Base-by-base conservation (phyloP, 1,284 basidiomycete species). In the Agaricales sp. region DNA sequence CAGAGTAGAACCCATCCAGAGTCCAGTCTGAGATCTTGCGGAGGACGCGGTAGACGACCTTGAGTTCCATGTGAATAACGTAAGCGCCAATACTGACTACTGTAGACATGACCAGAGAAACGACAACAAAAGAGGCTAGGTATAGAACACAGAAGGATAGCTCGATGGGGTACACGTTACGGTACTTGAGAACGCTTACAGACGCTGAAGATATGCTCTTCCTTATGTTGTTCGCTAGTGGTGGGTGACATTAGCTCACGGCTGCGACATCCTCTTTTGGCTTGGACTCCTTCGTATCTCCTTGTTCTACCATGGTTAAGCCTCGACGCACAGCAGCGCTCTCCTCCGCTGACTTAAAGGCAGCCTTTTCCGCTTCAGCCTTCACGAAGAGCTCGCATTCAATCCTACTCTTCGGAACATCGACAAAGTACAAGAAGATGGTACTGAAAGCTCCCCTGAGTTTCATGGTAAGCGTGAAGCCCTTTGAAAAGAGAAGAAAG, bases 1-100 rank as follows among this genome's bases (percentile, higher is more conserved):
- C 77, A 11, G 78, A 75, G 64, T 87, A 90, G 69, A 86, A 87
- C 24, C 73, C 74, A 47, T 66, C 66, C 25, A 85, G 63, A 0
- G 79, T 73, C 70, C 77, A 83, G 52, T 78, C 74, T 0, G 87
- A 85, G 16, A 87, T 67, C 46, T 74, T 68, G 38, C 82, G 77
- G 30, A 91, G 68, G 23, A 77, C 64, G 41, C 75, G 71, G 62
- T 90, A 80, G 0, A 75, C 73, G 3, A 80, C 59, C 57, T 74
- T 73, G 23, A 70, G 60, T 53, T 77, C 67, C 73, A 75, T 75
- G 47, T 11, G 30, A n/a, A n/a, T n/a, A n/a, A n/a, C n/a, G 30
- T 37, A 37, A 37, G 12, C n/a, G 30, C 30, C 30, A 37, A 37
- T 37, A 37, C 30, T 12, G 30, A n/a, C 30, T 12, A 37, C 12